Evolutionary conservation across 2,329 filamentous ascomycete species (phyloP), one percentile per base, ranked within the genome.

Genomic region (Sarocladium kiliense): DNA sequence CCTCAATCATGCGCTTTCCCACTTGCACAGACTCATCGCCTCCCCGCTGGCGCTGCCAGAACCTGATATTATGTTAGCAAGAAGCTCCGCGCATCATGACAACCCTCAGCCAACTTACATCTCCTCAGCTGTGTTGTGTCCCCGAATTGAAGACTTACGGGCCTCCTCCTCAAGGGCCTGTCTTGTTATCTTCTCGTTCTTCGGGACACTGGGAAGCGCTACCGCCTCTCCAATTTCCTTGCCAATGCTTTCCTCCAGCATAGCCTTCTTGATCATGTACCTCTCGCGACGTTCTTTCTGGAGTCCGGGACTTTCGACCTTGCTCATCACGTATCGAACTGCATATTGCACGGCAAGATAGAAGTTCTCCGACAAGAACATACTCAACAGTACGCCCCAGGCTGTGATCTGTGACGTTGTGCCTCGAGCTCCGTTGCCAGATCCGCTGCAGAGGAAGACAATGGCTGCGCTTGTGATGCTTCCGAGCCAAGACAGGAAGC

Each of bases 401-500:
- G 79, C 86, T 56, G 84, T 86, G 64, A 97, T 88, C 47, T 84
- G 81, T 44, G 81, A 82, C 0, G 87, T 85, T 16, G 80, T 80
- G 37, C 88, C 88, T 54, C 81, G 78, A 0, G 82, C 81, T 0
- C 86, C 87, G 39, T 86, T 73, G 1, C 80, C 78, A 55, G 86
- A 79, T 53, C 85, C 84, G 61, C 83, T 87, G 75, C 97, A 97
- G 64, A 99, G 84, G 69, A 91, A 96, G 0, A 96, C 88, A 49
- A 97, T 82, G 0, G 92, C 91, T 0, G 91, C 85, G 55, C 88
- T 91, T 4, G 91, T 95, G 57, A 97, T 76, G 61, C 88, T 94
- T 39, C 94, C 94, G 23, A 97, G 77, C 94, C 94, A 97, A 3
- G 91, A 88, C n/a, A 97, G 76, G 68, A 97, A 95, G 16, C 86